Evolutionary conservation across 2,329 filamentous ascomycete species (phyloP).

Genomic region (Camillea tinctor): DNA sequence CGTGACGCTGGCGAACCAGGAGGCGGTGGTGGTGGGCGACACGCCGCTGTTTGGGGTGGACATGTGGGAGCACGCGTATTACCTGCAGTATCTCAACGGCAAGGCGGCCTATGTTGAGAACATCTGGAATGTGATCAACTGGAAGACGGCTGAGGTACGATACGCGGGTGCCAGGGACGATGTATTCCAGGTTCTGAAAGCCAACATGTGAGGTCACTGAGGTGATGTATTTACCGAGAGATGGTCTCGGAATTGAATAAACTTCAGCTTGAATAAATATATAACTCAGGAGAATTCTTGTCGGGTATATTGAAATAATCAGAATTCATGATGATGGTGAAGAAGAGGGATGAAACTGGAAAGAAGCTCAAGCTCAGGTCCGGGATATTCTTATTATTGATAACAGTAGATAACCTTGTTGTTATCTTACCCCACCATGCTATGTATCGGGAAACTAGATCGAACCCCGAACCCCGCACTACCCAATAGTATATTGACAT

Average conservation of each 20-base stretch:
- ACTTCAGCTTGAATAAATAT: no score
- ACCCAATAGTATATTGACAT: no score
- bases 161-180: slow-evolving; percentile 41
- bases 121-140: slow-evolving; percentile 78
- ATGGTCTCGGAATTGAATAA: neutral
- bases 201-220: slow-evolving; percentile 22
- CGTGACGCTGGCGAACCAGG: slow-evolving; percentile 83
- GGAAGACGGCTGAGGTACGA: slow-evolving; percentile 66
- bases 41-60: slow-evolving; percentile 77
- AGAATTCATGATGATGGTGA: no score
- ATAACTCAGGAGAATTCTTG: no score
- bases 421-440: no score
- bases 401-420: no score
- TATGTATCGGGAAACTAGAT: no score
- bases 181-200: slow-evolving; percentile 30
- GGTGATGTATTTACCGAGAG: neutral
- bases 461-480: no score
- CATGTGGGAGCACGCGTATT: slow-evolving; percentile 95
- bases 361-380: no score
- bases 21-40: slow-evolving; percentile 63
- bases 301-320: no score
- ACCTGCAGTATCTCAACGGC: slow-evolving; percentile 77
- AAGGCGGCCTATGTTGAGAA: slow-evolving; percentile 74
- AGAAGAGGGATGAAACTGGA: no score
- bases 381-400: no score